Conservation (phyloP, 345 rosid species). For the Salix brachista region DNA sequence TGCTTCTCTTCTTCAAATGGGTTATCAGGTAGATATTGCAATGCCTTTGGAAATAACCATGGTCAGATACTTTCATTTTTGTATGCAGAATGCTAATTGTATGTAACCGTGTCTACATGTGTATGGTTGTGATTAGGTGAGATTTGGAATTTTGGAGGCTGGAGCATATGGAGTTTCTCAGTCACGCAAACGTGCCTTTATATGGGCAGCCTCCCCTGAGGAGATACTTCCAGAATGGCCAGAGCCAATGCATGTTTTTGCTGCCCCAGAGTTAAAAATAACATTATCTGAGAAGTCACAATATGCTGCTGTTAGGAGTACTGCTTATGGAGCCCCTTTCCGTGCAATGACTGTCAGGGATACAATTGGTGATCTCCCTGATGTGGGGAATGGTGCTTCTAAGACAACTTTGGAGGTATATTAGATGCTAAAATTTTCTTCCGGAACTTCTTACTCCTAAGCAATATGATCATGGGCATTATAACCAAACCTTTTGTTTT, state of each 20-base stretch:
- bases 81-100: not conserved
- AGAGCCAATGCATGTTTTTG: conserved; percentile 93
- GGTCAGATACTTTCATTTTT: not conserved
- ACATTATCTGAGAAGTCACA: conserved; percentile 39
- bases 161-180: conserved; percentile 90
- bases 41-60: not conserved
- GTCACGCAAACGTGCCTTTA: conserved; percentile 80
- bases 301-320: conserved; percentile 75
- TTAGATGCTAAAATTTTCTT: not conserved
- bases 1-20: conserved; percentile 61
- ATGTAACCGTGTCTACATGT: not conserved
- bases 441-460: not conserved
- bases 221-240: conserved; percentile 95
- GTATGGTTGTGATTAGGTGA: conserved; percentile 45
- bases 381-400: conserved; percentile 68
- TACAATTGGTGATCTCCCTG: conserved; percentile 85
- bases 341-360: conserved; percentile 87
- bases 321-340: conserved; percentile 77
- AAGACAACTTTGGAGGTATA: conserved; percentile 41
- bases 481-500: not conserved
- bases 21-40: conserved; percentile 40
- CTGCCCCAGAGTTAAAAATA: conserved; percentile 57
- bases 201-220: conserved; percentile 93
- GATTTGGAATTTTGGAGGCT: conserved; percentile 91
- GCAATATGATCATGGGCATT: not conserved